Percentiles rank a stretch among this genome's conserved stretches.
These are phyloP conservation scores for Naegleria fowleri DNA, from an alignment of 208 protist species.

Conservation along the genomic window DNA sequence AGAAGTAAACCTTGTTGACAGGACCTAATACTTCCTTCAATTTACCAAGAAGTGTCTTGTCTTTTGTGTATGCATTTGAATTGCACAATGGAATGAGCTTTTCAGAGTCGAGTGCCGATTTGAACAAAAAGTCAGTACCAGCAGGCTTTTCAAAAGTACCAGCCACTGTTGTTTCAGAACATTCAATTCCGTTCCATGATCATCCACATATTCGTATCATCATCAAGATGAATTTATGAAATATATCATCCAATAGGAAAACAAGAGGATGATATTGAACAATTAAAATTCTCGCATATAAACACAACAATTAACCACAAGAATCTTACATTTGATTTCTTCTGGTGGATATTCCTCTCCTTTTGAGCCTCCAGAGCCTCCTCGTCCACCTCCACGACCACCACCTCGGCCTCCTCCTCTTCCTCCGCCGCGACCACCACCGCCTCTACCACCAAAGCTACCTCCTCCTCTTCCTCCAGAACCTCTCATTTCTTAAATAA, in stretches of 20 bases:
- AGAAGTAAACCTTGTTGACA: neutral
- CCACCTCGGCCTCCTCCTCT: neutral
- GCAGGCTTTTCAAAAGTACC: neutral
- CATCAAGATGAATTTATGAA: too few species aligned
- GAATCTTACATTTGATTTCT: neutral
- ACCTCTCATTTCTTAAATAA: neutral
- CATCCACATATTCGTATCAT: neutral
- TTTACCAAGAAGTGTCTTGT: neutral
- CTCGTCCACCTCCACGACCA: neutral
- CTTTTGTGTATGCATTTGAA: neutral
- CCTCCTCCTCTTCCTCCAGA: neutral
- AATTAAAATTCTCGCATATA: too few species aligned
- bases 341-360: neutral
- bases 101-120: neutral
- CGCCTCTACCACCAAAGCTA: neutral
- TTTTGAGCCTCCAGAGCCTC: neutral
- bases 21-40: constrained; percentile 9
- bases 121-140: neutral
- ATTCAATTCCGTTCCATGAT: too few species aligned
- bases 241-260: too few species aligned
- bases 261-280: too few species aligned
- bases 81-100: neutral
- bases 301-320: too few species aligned
- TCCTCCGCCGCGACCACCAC: neutral
- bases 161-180: neutral